Percentiles rank a stretch among this genome's conserved stretches.
Conservation (phyloP, 306 rosid species). For the Sphenostylis stenocarpa region DNA sequence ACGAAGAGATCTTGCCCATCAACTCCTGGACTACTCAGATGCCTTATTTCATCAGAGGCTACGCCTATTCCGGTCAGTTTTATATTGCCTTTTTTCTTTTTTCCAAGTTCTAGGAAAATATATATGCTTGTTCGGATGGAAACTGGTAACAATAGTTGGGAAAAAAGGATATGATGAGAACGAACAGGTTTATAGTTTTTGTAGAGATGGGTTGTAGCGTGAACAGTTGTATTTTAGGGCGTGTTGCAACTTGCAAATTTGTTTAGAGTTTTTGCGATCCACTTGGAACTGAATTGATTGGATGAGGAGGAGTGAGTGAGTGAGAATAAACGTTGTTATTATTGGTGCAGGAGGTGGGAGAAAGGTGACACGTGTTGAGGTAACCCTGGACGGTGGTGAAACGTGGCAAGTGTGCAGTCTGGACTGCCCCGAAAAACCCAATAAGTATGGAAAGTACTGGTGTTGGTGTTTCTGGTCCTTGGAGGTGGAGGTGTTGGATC, state of each 20-base stretch:
- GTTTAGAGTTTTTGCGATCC: not conserved
- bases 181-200: too few species aligned
- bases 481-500: conserved; percentile 68
- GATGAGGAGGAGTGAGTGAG: too few species aligned
- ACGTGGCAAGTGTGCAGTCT: conserved; percentile 66
- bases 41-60: conserved; percentile 66
- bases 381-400: conserved; percentile 76
- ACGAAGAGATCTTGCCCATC: conserved; percentile 70
- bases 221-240: not conserved
- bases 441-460: conserved; percentile 79
- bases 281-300: not conserved
- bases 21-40: conserved; percentile 68
- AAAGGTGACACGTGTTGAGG: conserved; percentile 89
- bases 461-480: conserved; percentile 96
- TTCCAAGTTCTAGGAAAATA: not conserved
- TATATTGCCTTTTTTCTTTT: not conserved
- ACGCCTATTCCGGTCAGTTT: conserved; percentile 76
- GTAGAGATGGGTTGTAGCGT: not conserved
- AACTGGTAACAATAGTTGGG: not conserved
- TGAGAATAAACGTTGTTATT: not conserved
- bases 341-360: conserved; percentile 73
- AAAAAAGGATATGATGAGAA: not conserved
- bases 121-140: not conserved
- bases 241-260: not conserved
- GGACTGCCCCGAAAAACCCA: conserved; percentile 70